Evolutionary conservation across 352 stramenopile species (phyloP).

Genomic region (Phytophthora pistaciae): DNA sequence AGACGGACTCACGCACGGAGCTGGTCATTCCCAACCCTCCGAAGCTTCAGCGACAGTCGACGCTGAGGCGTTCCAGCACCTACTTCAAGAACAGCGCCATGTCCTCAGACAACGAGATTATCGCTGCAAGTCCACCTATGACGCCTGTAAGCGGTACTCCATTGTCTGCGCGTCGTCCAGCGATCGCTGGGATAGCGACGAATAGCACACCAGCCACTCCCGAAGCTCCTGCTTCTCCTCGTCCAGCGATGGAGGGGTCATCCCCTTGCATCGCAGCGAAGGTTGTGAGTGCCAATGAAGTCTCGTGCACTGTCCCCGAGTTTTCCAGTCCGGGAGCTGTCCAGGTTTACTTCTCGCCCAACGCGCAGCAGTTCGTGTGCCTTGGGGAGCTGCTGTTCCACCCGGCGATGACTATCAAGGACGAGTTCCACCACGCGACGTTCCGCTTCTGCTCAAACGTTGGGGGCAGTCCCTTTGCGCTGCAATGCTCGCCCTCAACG

Average conservation of each 20-base stretch:
- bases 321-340: slow-evolving; percentile 52
- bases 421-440: slow-evolving; percentile 37
- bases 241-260: slow-evolving; percentile 7
- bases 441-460: slow-evolving; percentile 75
- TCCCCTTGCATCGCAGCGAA: slow-evolving; percentile 63
- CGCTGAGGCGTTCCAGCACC: slow-evolving; percentile 51
- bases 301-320: slow-evolving; percentile 65
- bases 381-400: slow-evolving; percentile 69
- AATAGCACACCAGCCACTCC: slow-evolving; percentile 2
- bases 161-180: slow-evolving; percentile 5
- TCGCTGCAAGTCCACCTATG: slow-evolving; percentile 1
- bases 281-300: slow-evolving; percentile 50
- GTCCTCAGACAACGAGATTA: slow-evolving; percentile 25
- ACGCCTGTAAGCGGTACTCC: slow-evolving; percentile 3
- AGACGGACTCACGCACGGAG: slow-evolving; percentile 51
- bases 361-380: slow-evolving; percentile 78
- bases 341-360: slow-evolving; percentile 71
- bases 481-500: slow-evolving; percentile 66
- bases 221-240: slow-evolving; percentile 1
- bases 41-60: slow-evolving; percentile 57
- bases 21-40: slow-evolving; percentile 47
- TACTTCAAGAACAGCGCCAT: slow-evolving; percentile 70
- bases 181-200: slow-evolving; percentile 3
- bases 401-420: slow-evolving; percentile 58
- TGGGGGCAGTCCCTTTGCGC: slow-evolving; percentile 57